phyloP scores from a whole-genome alignment of 495 filamentous ascomycete genomes.

The Lichenothelia convexa region DNA sequence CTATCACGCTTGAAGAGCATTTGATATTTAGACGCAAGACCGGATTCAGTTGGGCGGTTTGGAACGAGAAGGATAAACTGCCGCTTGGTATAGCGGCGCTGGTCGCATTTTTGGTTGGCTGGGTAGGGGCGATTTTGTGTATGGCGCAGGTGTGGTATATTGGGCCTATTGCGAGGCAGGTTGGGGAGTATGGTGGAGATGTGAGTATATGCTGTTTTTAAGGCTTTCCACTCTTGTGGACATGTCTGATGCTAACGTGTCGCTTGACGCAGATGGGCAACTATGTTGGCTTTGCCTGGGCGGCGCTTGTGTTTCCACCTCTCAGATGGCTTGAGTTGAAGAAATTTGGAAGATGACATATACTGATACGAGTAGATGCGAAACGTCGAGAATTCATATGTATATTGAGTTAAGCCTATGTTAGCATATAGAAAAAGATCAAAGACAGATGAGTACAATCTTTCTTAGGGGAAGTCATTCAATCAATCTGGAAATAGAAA shows the following conservation, averaged over 20 bases:
- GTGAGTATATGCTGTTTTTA: constrained; percentile 10
- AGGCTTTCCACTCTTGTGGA: too few relatives aligned
- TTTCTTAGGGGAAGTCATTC: too few relatives aligned
- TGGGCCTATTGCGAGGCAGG: constrained; percentile 20
- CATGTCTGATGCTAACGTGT: neutral
- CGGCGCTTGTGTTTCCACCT: constrained; percentile 21
- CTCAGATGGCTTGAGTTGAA: constrained; percentile 20
- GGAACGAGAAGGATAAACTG: constrained; percentile 18
- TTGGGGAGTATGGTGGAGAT: constrained; percentile 43
- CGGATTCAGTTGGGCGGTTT: constrained; percentile 26
- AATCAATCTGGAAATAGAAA: too few relatives aligned
- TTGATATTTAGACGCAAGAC: constrained; percentile 26
- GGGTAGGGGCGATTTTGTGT: constrained; percentile 21
- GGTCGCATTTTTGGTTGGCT: constrained; percentile 22
- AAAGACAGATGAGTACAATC: too few relatives aligned
- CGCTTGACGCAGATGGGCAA: constrained; percentile 20
- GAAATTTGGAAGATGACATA: constrained; percentile 20
- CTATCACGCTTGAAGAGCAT: constrained; percentile 34
- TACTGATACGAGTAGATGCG: too few relatives aligned
- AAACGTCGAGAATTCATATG: too few relatives aligned
- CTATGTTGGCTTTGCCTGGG: constrained; percentile 26
- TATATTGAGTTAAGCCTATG: too few relatives aligned
- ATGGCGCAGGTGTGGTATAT: constrained; percentile 27
- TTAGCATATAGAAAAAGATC: too few relatives aligned
- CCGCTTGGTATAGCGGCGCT: constrained; percentile 22